These are phyloP conservation scores for Clathrospora elynae DNA, from an alignment of 2,329 filamentous ascomycete genomes.

Conservation along the genomic window DNA sequence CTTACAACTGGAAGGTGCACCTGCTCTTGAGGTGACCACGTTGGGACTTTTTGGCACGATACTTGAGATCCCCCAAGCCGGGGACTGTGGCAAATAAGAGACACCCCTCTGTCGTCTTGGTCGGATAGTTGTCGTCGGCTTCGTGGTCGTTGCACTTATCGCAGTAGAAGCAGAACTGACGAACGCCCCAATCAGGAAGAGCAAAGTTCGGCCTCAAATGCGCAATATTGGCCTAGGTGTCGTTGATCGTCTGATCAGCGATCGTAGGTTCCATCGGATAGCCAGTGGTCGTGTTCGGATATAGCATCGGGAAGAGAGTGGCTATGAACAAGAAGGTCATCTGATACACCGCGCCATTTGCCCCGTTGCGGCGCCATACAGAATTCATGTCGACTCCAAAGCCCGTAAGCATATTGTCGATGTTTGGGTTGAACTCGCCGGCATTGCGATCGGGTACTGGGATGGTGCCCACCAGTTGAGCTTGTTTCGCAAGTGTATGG, in stretches of 20 bases:
- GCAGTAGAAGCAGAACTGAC: neutral
- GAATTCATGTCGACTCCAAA: neutral
- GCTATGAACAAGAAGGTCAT: neutral
- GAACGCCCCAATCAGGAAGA: neutral
- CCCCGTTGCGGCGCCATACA: slow-evolving; percentile 4
- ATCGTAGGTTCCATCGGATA: neutral
- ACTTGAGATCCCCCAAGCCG: neutral
- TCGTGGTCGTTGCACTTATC: neutral
- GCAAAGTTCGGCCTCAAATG: neutral
- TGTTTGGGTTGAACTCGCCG: neutral
- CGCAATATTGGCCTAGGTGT: neutral
- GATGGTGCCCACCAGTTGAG: neutral
- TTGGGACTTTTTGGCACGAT: neutral
- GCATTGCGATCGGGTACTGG: neutral
- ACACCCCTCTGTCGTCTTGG: too few species aligned
- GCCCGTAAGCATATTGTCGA: neutral
- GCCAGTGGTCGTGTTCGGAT: neutral
- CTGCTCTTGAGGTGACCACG: neutral
- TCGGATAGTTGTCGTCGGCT: too few species aligned
- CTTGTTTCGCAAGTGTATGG: neutral
- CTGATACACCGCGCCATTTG: slow-evolving; percentile 3
- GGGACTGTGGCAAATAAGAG: neutral
- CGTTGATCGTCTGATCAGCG: neutral
- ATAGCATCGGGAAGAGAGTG: neutral
- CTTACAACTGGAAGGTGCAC: neutral